Evolutionary conservation across 2,329 filamentous ascomycete genomes (phyloP), one percentile per base, ranked within the genome.

Genomic region (Claviceps citrina): DNA sequence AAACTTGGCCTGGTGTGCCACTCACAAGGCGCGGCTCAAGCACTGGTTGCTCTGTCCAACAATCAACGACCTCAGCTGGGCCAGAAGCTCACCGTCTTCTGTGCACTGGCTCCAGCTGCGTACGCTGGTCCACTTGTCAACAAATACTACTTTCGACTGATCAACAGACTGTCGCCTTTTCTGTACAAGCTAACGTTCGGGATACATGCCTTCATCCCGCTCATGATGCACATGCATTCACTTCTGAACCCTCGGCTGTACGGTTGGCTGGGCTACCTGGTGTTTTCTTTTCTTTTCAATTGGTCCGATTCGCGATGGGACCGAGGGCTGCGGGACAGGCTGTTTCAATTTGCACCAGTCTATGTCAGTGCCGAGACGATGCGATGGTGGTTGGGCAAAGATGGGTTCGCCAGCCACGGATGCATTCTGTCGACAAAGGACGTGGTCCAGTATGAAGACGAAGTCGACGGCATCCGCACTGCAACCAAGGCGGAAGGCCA

Each of bases 291-390:
- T 53, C 65, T 96, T 1, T 95, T 96, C 57, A 71, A 80, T 54
- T 96, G 89, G 87, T 77, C 74, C 0, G 87, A 96, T 54, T 64
- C 59, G 8, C 73, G 84, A 7, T 95, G 89, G 89, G 89, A 95
- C 46, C 73, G 77, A 7, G 84, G 70, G 6, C 62, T 94, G 12
- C 70, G 83, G 43, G 65, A 84, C 54, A 78, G 89, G 31, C 81
- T 93, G 71, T 95, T 96, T 57, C 84, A 91, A 51, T 95, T 93
- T 49, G 78, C 85, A 0, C 89, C 89, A 1, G 84, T 93, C 0
- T 93, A 93, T 51, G 84, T 95, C 38, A 85, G 79, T 49, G 74
- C 84, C 1, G 86, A 95, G 61, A 81, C 78, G 43, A 94, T 95
- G 84, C 71, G 84, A 5, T 96, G 89, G 89, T 95, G 89, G 89